Base-by-base conservation (phyloP, 306 rosid species). In the Clitoria ternatea region DNA sequence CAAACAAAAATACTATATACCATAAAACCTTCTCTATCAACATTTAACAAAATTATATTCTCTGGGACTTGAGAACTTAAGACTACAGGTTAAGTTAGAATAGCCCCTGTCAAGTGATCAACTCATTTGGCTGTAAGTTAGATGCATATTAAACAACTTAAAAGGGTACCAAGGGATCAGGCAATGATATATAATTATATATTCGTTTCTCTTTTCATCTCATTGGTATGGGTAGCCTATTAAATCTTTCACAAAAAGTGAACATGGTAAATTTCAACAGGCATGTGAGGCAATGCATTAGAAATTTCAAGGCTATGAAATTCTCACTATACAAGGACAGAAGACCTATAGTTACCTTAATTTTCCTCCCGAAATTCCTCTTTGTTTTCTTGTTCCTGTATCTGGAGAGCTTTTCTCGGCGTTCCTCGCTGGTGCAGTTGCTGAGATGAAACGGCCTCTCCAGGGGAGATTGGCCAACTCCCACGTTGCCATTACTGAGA, bases 361-460 rank as follows among this genome's bases (percentile, higher is more conserved):
- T 93, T 84, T 90, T 93, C 84, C 98, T 80, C 50, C 96, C 96
- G 11, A 93, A 93, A 79, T 93, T 93, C 84, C 98, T 88, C 84
- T 84, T 88, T 15, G 94, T 79, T 87, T 85, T 90, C 89, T 93
- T 93, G 66, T 72, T 93, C 81, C 98, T 75, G 18, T 93, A 93
- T 79, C 98, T 87, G 11, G 96, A 87, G 66, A 93, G 97, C 82
- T 93, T 87, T 73, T 93, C 96, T 74, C 3, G 81, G 24, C 98
- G 98, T 29, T 87, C 94, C 83, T 93, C 96, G 0, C 86, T 80
- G 26, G 83, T 90, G 83, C 90, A 86, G 85, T 92, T 88, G 83
- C 73, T 81, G 77, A 77, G 61, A n/a, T 79, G 69, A 56, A 80
- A 73, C 14, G 96, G 73, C 73, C 81, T 83, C 78, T 90, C 96